phyloP scores from a whole-genome alignment of 2,329 filamentous ascomycete species.

The Ceratocystis lukuohia region DNA sequence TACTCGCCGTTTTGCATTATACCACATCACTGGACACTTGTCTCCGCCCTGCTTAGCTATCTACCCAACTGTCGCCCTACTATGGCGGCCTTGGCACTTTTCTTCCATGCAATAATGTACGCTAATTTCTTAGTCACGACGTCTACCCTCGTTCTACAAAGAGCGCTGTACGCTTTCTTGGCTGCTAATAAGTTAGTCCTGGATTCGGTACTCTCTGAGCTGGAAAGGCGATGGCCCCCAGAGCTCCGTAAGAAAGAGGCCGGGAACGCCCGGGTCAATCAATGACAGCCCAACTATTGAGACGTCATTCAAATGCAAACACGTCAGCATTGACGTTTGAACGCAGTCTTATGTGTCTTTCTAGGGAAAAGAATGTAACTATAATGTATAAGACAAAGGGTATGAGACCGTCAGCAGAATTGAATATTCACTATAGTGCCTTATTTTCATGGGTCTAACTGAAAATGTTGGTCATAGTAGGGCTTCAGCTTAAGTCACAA shows the following conservation, averaged over 20 bases:
- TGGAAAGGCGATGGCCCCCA: conserved; percentile 38
- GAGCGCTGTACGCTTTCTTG: conserved; percentile 54
- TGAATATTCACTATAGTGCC: not conserved
- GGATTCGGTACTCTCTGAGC: conserved; percentile 46
- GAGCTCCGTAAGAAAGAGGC: conserved; percentile 9
- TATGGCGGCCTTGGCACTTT: conserved; percentile 11
- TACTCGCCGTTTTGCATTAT: not conserved
- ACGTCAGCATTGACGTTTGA: not conserved
- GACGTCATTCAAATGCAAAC: not conserved
- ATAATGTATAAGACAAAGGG: too few species aligned
- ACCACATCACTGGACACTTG: too few species aligned
- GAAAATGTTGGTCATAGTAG: too few species aligned
- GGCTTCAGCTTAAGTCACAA: too few species aligned
- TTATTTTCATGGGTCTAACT: too few species aligned
- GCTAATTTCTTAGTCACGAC: conserved; percentile 54
- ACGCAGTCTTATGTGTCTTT: not conserved
- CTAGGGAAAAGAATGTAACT: not conserved
- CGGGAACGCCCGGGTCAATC: not conserved
- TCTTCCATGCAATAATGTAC: conserved; percentile 39
- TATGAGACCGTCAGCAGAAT: too few species aligned
- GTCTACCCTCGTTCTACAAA: conserved; percentile 53
- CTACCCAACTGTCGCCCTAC: not conserved
- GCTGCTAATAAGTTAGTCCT: conserved; percentile 52
- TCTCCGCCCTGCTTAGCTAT: not conserved
- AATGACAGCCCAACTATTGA: not conserved